Evolutionary conservation across 345 rosid genomes (phyloP).

Genomic region (Murraya paniculata): DNA sequence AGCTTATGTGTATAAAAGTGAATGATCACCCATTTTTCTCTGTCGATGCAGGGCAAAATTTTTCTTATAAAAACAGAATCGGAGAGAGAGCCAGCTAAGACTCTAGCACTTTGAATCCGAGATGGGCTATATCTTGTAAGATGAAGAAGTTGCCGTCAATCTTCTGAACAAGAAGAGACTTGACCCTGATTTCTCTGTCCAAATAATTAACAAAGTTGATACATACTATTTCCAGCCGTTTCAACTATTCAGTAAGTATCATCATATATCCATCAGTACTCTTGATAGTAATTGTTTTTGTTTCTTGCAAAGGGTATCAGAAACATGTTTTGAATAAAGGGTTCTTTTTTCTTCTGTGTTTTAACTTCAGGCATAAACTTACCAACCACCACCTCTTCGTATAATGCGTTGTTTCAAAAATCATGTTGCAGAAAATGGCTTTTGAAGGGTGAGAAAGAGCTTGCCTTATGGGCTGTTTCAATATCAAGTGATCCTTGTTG

Average conservation of each 20-base stretch:
- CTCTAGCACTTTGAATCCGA: neutral
- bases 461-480: neutral
- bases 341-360: too few species aligned
- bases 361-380: neutral
- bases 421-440: neutral
- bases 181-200: constrained; percentile 10
- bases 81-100: neutral
- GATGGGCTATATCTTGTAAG: neutral
- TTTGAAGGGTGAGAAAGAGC: neutral
- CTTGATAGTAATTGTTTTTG: neutral
- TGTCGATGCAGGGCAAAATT: neutral
- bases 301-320: neutral
- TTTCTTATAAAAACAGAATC: too few species aligned
- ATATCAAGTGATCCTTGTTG: neutral
- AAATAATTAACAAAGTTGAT: constrained; percentile 8
- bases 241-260: constrained; percentile 31
- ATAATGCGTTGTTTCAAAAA: neutral
- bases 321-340: neutral
- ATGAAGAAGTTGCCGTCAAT: constrained; percentile 15
- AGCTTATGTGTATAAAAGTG: neutral
- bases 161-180: constrained; percentile 1
- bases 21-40: neutral
- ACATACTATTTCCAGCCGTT: constrained; percentile 21
- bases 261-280: neutral
- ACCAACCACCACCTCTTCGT: neutral